Evolutionary conservation across 345 rosid species (phyloP).

Genomic region (Lumnitzera racemosa): DNA sequence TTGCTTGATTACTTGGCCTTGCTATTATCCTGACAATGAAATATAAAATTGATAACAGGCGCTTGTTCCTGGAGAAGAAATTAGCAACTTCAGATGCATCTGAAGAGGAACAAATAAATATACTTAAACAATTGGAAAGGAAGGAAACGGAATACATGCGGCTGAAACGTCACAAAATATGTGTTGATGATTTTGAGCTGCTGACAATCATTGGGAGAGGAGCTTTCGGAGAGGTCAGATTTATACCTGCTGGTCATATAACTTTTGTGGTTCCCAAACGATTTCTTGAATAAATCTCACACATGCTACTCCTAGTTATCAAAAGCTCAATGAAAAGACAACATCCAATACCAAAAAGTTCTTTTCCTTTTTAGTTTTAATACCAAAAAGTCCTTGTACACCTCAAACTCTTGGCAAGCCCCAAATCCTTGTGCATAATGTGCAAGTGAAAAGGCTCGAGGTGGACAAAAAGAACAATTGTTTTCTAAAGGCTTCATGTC

Average conservation of each 20-base stretch:
- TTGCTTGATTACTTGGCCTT: slow-evolving; percentile 9
- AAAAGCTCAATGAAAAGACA: too few relatives aligned
- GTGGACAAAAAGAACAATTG: too few relatives aligned
- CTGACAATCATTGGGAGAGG: slow-evolving; percentile 83
- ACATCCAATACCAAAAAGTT: too few relatives aligned
- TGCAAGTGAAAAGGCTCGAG: too few relatives aligned
- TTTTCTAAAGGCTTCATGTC: too few relatives aligned
- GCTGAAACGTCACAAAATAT: slow-evolving; percentile 72
- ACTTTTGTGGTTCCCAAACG: too few relatives aligned
- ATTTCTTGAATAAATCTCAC: background rate
- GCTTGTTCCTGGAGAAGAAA: slow-evolving; percentile 52
- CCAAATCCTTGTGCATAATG: too few relatives aligned
- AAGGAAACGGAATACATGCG: slow-evolving; percentile 84
- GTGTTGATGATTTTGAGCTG: slow-evolving; percentile 81
- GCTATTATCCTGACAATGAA: slow-evolving; percentile 7
- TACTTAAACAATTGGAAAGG: slow-evolving; percentile 72
- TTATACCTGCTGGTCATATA: background rate
- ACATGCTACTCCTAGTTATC: background rate
- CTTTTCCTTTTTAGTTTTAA: too few relatives aligned
- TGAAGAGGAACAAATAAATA: slow-evolving; percentile 61
- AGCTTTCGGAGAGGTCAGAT: slow-evolving; percentile 91
- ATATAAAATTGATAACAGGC: slow-evolving; percentile 35
- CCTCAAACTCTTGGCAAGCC: too few relatives aligned
- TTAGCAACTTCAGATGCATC: slow-evolving; percentile 66
- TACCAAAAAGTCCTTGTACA: too few relatives aligned